Conservation (phyloP, 208 protist species). For the Tritrichomonas musculus region DNA sequence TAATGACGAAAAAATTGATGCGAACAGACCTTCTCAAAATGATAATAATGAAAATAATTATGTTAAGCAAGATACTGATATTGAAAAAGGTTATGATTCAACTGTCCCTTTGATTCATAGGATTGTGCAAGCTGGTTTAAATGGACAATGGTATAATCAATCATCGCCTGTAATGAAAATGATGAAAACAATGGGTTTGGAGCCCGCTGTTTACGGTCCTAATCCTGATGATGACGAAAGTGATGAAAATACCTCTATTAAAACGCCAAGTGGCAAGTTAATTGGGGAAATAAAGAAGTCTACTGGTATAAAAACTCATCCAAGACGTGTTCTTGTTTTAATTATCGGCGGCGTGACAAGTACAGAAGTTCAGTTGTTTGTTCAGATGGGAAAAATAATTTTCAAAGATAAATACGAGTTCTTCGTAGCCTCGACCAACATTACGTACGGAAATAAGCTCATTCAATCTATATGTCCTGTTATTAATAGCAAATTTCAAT, state of each 20-base stretch:
- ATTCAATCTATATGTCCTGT: neutral
- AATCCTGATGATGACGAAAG: too few species aligned
- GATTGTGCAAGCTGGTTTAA: neutral
- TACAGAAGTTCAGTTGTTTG: neutral
- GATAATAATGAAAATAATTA: too few species aligned
- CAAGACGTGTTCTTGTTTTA: neutral
- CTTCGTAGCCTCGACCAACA: neutral
- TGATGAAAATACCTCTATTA: too few species aligned
- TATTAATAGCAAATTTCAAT: too few species aligned
- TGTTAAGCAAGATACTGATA: too few species aligned
- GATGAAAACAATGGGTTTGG: neutral
- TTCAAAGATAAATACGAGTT: neutral
- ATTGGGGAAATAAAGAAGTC: too few species aligned
- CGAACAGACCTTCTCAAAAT: too few species aligned
- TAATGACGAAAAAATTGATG: too few species aligned
- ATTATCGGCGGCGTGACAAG: neutral
- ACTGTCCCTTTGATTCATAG: neutral
- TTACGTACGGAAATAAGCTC: neutral
- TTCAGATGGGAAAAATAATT: neutral
- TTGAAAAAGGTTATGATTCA: neutral
- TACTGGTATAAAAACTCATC: too few species aligned
- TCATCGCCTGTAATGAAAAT: neutral
- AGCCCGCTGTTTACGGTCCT: too few species aligned
- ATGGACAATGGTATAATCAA: neutral
- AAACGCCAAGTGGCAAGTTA: too few species aligned